These are phyloP conservation scores for Boletus subparvulus DNA, from an alignment of 768 basidiomycete species.

Conservation along the genomic window DNA sequence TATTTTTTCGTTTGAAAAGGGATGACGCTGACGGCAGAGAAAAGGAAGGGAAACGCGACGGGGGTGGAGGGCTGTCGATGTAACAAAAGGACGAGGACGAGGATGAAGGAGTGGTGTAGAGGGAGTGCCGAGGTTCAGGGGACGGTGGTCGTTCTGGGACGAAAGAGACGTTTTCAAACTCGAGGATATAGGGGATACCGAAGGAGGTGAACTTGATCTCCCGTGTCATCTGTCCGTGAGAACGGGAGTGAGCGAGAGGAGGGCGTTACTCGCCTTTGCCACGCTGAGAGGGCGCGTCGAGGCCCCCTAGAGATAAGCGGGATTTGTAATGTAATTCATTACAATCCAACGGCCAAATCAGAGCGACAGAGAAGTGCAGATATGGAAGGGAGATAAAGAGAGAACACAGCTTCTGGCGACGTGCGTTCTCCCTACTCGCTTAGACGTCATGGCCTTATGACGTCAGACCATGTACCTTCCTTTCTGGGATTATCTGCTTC, in stretches of 20 bases:
- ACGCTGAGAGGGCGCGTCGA: background rate
- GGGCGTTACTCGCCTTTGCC: conserved; percentile 4
- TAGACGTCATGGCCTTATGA: conserved; percentile 7
- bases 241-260: background rate
- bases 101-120: conserved; percentile 3
- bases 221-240: conserved; percentile 15
- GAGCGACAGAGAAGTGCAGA: background rate
- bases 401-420: background rate
- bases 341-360: background rate
- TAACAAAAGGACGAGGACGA: conserved; percentile 30
- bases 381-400: no score
- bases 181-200: conserved; percentile 30
- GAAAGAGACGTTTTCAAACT: conserved; percentile 31
- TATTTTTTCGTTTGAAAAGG: conserved; percentile 26
- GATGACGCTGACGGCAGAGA: conserved; percentile 20
- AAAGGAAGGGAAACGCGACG: conserved; percentile 14
- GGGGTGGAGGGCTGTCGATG: conserved; percentile 21
- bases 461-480: conserved; percentile 32
- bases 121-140: no score
- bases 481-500: conserved; percentile 19
- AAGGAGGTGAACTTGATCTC: conserved; percentile 31
- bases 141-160: background rate
- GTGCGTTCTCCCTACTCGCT: background rate
- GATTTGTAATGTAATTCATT: conserved; percentile 4
- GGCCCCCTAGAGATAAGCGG: background rate